phyloP scores from a whole-genome alignment of 352 stramenopile genomes.

The Pythium phragmitis region DNA sequence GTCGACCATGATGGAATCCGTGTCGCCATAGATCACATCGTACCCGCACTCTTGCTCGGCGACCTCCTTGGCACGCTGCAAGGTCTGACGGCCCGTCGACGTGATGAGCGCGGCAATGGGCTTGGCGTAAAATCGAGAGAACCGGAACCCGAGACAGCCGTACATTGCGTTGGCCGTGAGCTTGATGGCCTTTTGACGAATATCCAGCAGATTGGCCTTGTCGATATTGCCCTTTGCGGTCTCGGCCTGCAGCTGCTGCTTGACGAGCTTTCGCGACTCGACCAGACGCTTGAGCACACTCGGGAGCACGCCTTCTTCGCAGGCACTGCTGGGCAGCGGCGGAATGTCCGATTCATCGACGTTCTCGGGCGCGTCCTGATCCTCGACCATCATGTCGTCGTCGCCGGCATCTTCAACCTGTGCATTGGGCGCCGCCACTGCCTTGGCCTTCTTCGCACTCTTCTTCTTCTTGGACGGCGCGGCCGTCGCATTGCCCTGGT shows the following conservation, averaged over 20 bases:
- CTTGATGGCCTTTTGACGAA: constrained; percentile 99
- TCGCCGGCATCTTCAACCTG: constrained; percentile 60
- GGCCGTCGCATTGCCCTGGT: constrained; percentile 30
- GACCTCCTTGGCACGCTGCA: constrained; percentile 98
- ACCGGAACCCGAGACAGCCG: constrained; percentile 98
- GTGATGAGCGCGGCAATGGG: constrained; percentile 99
- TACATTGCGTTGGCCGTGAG: constrained; percentile 99
- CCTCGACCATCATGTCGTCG: constrained; percentile 79
- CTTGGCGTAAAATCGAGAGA: constrained; percentile 98
- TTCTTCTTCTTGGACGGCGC: constrained; percentile 20
- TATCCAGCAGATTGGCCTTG: constrained; percentile 93
- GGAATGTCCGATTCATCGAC: constrained; percentile 86
- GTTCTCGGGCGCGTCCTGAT: constrained; percentile 55
- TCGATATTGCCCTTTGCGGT: constrained; percentile 86
- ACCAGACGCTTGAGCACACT: constrained; percentile 97
- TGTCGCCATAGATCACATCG: constrained; percentile 99
- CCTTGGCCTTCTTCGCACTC: constrained; percentile 38
- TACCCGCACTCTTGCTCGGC: constrained; percentile 96
- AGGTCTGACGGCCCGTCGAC: constrained; percentile 96
- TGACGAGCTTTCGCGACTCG: constrained; percentile 97
- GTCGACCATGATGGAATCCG: constrained; percentile 99
- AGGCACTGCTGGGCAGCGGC: constrained; percentile 67
- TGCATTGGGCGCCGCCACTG: constrained; percentile 44
- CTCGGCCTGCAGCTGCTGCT: constrained; percentile 96
- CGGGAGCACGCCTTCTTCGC: constrained; percentile 92